These are phyloP conservation scores for Alternaria longipes DNA, from an alignment of 2,329 filamentous ascomycete genomes.

Conservation along the genomic window DNA sequence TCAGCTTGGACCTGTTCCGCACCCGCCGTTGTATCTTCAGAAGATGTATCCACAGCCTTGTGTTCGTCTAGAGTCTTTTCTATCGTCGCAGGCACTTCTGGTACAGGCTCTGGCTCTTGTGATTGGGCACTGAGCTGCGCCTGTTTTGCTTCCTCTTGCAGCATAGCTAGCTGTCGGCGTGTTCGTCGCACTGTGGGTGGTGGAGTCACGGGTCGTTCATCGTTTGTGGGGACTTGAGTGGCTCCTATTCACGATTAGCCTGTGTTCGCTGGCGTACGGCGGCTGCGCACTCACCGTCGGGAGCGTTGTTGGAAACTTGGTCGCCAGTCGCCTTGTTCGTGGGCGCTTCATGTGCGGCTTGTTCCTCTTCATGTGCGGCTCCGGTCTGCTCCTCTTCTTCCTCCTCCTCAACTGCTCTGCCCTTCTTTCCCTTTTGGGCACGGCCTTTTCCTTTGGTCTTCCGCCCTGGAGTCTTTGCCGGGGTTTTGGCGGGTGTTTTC, in stretches of 20 bases:
- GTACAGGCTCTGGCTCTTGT: constrained; percentile 13
- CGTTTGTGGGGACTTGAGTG: constrained; percentile 27
- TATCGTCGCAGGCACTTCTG: constrained; percentile 3
- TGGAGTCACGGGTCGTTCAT: constrained; percentile 36
- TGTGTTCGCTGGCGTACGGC: not conserved
- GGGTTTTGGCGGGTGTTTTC: constrained; percentile 47
- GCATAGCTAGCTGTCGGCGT: constrained; percentile 47
- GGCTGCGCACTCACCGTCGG: constrained; percentile 28
- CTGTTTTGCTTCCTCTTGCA: constrained; percentile 42
- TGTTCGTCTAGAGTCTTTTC: constrained; percentile 17
- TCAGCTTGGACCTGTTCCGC: constrained; percentile 4
- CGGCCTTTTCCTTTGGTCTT: constrained; percentile 40
- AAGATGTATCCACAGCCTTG: not conserved
- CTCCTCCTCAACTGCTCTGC: constrained; percentile 28
- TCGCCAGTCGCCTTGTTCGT: constrained; percentile 35
- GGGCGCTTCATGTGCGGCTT: constrained; percentile 29
- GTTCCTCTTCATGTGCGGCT: constrained; percentile 31
- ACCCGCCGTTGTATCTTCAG: constrained; percentile 10
- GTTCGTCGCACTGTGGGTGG: constrained; percentile 44
- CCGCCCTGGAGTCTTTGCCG: constrained; percentile 43
- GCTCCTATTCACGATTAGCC: constrained; percentile 34
- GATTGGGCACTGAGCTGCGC: constrained; percentile 27
- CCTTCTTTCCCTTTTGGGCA: constrained; percentile 40
- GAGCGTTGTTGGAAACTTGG: constrained; percentile 22
- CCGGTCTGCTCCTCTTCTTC: constrained; percentile 26